Base-by-base conservation (phyloP, 441 rosid genomes). In the Breynia disticha region DNA sequence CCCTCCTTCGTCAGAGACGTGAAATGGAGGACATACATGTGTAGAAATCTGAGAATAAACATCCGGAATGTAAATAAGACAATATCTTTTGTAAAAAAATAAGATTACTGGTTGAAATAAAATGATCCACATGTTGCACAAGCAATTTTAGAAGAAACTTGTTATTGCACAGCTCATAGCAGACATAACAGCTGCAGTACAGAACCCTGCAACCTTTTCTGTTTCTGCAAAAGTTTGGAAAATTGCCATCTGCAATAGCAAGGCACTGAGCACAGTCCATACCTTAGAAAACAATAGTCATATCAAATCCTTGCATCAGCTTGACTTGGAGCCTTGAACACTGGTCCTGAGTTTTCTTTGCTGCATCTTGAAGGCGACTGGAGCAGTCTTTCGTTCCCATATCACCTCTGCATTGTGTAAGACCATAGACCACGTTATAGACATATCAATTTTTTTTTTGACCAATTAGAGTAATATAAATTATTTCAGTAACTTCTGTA, bases 381-480 rank as follows among this genome's bases (percentile, higher is more conserved):
- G 76, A 58, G 59, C 90, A 84, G 46, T 79, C 85, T 35, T 66
- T 17, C 46, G 50, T 50, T 70, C 79, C 67, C 14, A 85, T 73
- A 64, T 85, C 96, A 48, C 83, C 83, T 54, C 95, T 72, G 74
- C 94, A 85, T 64, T 84, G 90, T 18, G 88, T 81, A 2, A 87
- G 74, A 24, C 95, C 96, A 46, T 80, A 79, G 20, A 83, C 79
- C n/a, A n/a, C n/a, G n/a, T n/a, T n/a, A n/a, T n/a, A n/a, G n/a
- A n/a, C n/a, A n/a, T n/a, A n/a, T n/a, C n/a, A n/a, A n/a, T n/a
- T n/a, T n/a, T n/a, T n/a, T n/a, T n/a, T n/a, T n/a, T n/a, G n/a
- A n/a, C n/a, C n/a, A n/a, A n/a, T n/a, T n/a, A n/a, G n/a, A n/a
- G n/a, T n/a, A n/a, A n/a, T n/a, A n/a, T n/a, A n/a, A n/a, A n/a